Percentiles rank a stretch among this genome's conserved stretches.
Evolutionary conservation across 2,329 filamentous ascomycete genomes (phyloP).

Genomic region (Sporothrix curviconia): DNA sequence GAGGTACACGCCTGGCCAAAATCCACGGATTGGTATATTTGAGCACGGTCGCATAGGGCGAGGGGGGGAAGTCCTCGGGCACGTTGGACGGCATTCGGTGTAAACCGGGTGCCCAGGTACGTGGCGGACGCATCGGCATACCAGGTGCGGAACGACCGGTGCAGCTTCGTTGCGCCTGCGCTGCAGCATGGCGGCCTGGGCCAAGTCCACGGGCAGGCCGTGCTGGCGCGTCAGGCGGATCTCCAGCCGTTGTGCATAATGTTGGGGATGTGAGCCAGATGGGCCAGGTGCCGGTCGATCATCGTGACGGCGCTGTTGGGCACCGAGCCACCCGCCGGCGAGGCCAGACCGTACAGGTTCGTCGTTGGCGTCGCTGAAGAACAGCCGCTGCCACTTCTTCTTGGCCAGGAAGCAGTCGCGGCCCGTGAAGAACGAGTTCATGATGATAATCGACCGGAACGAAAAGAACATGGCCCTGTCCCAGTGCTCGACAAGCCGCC

Average conservation of each 20-base stretch:
- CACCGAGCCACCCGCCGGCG: constrained; percentile 9
- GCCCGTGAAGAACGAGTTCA: constrained; percentile 33
- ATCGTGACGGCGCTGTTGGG: constrained; percentile 19
- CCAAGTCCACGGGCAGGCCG: constrained; percentile 25
- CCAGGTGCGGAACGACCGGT: constrained; percentile 29
- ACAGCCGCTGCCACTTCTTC: constrained; percentile 32
- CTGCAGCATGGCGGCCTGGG: constrained; percentile 26
- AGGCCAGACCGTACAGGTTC: too few species aligned
- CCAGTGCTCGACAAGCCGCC: constrained; percentile 29
- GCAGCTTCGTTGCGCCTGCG: constrained; percentile 25
- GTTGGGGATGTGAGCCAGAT: constrained; percentile 30
- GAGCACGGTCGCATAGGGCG: constrained; percentile 30
- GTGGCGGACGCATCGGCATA: constrained; percentile 22
- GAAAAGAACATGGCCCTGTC: constrained; percentile 34
- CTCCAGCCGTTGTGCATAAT: constrained; percentile 28
- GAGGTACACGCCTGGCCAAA: constrained; percentile 31
- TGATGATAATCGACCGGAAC: constrained; percentile 33
- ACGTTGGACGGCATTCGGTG: constrained; percentile 21
- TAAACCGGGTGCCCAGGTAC: constrained; percentile 4
- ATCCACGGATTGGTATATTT: constrained; percentile 28
- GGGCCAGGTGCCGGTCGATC: constrained; percentile 29
- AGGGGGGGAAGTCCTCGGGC: constrained; percentile 25
- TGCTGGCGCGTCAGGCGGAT: constrained; percentile 27
- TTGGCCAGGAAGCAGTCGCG: constrained; percentile 32
- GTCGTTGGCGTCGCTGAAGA: constrained; percentile 20